phyloP scores from a whole-genome alignment of 176 grass and related monocot genomes.

The Stipa capillata region DNA sequence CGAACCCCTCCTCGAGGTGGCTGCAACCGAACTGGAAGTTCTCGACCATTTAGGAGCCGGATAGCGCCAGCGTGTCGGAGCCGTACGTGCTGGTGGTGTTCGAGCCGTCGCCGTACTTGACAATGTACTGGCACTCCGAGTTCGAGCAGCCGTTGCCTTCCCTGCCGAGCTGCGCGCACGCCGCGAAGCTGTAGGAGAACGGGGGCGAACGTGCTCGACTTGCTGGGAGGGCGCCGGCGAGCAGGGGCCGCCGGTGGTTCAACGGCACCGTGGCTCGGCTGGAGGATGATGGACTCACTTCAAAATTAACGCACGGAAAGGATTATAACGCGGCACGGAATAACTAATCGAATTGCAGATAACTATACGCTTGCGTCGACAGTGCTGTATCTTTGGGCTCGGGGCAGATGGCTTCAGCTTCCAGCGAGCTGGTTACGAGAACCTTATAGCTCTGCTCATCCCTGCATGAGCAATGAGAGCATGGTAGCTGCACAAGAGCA shows the following conservation, averaged over 20 bases:
- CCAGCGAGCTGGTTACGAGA: neutral
- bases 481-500: slow-evolving; percentile 18
- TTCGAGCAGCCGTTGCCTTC: slow-evolving; percentile 18
- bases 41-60: neutral
- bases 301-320: neutral
- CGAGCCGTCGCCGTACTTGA: slow-evolving; percentile 39
- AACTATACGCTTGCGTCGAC: neutral
- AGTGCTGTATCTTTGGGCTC: neutral
- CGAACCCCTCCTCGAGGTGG: slow-evolving; percentile 21
- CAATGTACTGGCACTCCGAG: slow-evolving; percentile 37
- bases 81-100: slow-evolving; percentile 33
- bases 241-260: slow-evolving; percentile 54
- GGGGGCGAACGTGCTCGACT: slow-evolving; percentile 44
- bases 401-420: neutral
- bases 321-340: neutral
- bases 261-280: slow-evolving; percentile 13
- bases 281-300: neutral
- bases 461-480: neutral
- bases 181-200: slow-evolving; percentile 28
- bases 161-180: slow-evolving; percentile 14
- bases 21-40: slow-evolving; percentile 59
- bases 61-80: slow-evolving; percentile 40
- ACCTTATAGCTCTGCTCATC: neutral
- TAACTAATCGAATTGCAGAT: neutral
- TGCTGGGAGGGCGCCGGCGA: slow-evolving; percentile 13